Evolutionary conservation across 2,329 filamentous ascomycete genomes (phyloP).

Genomic region (Claviceps monticola): DNA sequence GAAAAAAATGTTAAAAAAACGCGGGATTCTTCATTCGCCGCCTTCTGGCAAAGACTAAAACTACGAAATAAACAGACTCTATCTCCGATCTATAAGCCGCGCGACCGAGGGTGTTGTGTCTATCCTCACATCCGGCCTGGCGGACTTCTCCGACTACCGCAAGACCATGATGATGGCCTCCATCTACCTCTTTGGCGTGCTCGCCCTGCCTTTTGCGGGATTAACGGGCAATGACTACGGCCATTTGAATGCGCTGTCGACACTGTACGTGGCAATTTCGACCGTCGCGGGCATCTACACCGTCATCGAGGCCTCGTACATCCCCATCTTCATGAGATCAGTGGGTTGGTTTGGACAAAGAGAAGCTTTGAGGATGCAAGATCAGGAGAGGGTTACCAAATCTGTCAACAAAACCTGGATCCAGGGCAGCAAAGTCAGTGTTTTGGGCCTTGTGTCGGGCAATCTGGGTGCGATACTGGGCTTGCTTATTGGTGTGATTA

Average conservation of each 20-base stretch:
- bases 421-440: conserved; percentile 9
- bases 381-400: not conserved
- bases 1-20: not conserved
- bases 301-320: conserved; percentile 10
- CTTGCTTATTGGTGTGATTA: conserved; percentile 10
- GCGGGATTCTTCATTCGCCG: not conserved
- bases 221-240: conserved; percentile 8
- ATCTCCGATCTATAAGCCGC: conserved; percentile 9
- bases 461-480: conserved; percentile 10
- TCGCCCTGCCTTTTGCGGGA: conserved; percentile 10
- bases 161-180: conserved; percentile 12
- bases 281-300: conserved; percentile 9
- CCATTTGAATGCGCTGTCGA: conserved; percentile 8
- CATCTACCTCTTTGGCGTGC: conserved; percentile 10
- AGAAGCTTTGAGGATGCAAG: conserved; percentile 1
- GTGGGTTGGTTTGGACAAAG: conserved; percentile 5
- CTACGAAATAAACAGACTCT: conserved; percentile 5
- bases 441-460: conserved; percentile 8
- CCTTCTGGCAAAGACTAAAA: not conserved
- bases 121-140: conserved; percentile 8
- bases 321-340: conserved; percentile 11
- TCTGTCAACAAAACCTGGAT: conserved; percentile 5
- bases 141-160: conserved; percentile 11
- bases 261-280: conserved; percentile 7
- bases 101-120: conserved; percentile 9